Evolutionary conservation across 208 protist species (phyloP), one percentile per base, ranked within the genome.

Genomic region (Strigomonas oncopelti): DNA sequence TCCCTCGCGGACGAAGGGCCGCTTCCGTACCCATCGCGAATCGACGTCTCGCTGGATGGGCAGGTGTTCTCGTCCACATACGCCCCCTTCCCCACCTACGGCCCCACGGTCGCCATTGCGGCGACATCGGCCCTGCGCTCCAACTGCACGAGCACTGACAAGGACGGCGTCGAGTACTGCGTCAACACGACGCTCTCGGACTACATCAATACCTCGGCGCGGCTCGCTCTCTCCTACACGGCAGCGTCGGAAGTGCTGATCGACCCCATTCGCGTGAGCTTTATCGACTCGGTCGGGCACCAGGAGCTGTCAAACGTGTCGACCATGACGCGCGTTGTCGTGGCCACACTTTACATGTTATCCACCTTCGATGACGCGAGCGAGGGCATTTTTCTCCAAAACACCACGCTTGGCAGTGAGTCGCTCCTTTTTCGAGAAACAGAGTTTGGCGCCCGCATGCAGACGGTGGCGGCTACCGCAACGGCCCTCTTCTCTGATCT

Each of bases 11-110:
- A 48, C 18, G 42, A 48, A 20, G 42, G 25, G 2, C 46, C 27
- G 42, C 45, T 65, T 24, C 1, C 9, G 27, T 36, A 46, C 25
- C 61, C 61, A 24, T 31, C 46, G 11, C 48, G 42, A 18, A 56
- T 65, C 28, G 61, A 65, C 9, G 61, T 55, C 1, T 46, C 61
- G 24, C 11, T 65, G 11, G 61, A 65, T 28, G 51, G 51, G 16
- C 13, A 18, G 4, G 51, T 38, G 9, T 65, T 65, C 29, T 65
- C 61, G 0, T 57, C 46, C n/a, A 52, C 48, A 0, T 20, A 24
- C 5, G 61, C n/a, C 5, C n/a, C 7, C 22, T 64, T 54, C 20
- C 14, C n/a, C 18, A 64, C 38, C 22, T 64, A 64, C 60, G 60
- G 60, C 8, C 13, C 3, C 16, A 34, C 60, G 0, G 60, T 53